Conservation (phyloP, 208 protist species). For the Leishmania guyanensis region DNA sequence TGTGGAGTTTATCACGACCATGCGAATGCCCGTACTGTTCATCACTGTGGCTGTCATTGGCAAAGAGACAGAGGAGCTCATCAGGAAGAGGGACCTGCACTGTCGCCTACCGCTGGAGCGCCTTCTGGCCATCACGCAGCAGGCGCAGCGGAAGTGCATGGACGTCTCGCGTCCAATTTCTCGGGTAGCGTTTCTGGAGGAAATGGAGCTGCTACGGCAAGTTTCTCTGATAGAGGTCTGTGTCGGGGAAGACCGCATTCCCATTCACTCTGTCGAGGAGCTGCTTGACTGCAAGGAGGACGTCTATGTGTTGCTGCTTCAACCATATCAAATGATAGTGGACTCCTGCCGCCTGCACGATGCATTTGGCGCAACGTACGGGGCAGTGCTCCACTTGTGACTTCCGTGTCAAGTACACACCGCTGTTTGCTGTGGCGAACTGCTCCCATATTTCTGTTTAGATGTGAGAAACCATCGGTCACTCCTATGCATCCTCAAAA, state of each 20-base stretch:
- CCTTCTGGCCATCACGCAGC: constrained; percentile 53
- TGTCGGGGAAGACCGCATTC: constrained; percentile 74
- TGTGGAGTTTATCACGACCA: constrained; percentile 82
- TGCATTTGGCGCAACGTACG: constrained; percentile 52
- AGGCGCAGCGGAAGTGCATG: constrained; percentile 37
- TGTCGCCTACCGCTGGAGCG: constrained; percentile 62
- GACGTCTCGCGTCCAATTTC: constrained; percentile 7
- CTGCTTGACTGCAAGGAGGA: constrained; percentile 72
- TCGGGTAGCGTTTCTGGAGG: constrained; percentile 52
- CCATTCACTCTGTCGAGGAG: constrained; percentile 45
- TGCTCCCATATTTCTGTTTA: neutral
- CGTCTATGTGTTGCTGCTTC: constrained; percentile 69
- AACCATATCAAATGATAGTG: constrained; percentile 81
- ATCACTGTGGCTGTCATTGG: constrained; percentile 69
- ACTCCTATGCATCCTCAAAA: too few relatives aligned
- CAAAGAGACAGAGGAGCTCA: constrained; percentile 65
- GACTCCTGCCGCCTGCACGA: constrained; percentile 83
- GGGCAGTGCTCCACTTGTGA: constrained; percentile 22
- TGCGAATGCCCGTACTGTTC: constrained; percentile 70
- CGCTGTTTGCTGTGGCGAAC: neutral
- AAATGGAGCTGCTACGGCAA: constrained; percentile 75
- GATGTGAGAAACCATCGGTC: neutral
- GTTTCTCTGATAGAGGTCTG: constrained; percentile 84
- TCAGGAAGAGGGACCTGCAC: constrained; percentile 43
- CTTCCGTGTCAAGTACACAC: neutral